Evolutionary conservation across 352 stramenopile genomes (phyloP).

Genomic region (Phytophthora chlamydospora): DNA sequence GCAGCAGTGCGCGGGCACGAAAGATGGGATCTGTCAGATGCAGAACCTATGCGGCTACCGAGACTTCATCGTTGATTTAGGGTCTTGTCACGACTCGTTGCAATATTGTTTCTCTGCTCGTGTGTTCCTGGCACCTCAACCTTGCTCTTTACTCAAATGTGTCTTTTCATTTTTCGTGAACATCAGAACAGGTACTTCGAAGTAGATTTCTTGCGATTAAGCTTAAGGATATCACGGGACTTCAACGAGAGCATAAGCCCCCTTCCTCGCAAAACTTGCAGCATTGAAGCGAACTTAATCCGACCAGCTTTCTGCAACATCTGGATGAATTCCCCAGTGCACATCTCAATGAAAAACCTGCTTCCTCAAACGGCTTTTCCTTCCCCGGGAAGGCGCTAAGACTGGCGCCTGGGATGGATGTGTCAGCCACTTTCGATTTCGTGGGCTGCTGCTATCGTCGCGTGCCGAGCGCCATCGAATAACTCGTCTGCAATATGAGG

Average conservation of each 20-base stretch:
- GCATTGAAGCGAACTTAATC: slow-evolving; percentile 9
- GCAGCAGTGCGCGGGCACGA: slow-evolving; percentile 21
- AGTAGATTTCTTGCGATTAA: not conserved
- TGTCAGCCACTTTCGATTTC: slow-evolving; percentile 35
- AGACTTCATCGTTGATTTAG: too few species aligned
- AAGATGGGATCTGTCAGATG: slow-evolving; percentile 39
- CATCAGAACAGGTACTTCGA: not conserved
- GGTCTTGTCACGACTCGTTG: too few species aligned
- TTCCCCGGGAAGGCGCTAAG: slow-evolving; percentile 10
- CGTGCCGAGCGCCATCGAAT: slow-evolving; percentile 2
- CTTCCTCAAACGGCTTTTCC: slow-evolving; percentile 30
- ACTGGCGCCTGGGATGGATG: too few species aligned
- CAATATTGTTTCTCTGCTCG: too few species aligned
- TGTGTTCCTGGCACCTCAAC: too few species aligned
- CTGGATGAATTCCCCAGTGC: slow-evolving; percentile 11
- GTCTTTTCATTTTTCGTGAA: not conserved
- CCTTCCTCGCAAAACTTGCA: not conserved
- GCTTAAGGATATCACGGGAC: too few species aligned
- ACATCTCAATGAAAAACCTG: slow-evolving; percentile 29
- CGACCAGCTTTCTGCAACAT: not conserved
- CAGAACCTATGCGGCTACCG: too few species aligned
- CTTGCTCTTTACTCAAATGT: too few species aligned
- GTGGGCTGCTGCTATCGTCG: slow-evolving; percentile 5
- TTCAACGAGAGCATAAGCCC: too few species aligned
- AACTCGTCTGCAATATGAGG: slow-evolving; percentile 23